These are phyloP conservation scores for Alnus rubra DNA, from an alignment of 306 rosid species.

Conservation along the genomic window DNA sequence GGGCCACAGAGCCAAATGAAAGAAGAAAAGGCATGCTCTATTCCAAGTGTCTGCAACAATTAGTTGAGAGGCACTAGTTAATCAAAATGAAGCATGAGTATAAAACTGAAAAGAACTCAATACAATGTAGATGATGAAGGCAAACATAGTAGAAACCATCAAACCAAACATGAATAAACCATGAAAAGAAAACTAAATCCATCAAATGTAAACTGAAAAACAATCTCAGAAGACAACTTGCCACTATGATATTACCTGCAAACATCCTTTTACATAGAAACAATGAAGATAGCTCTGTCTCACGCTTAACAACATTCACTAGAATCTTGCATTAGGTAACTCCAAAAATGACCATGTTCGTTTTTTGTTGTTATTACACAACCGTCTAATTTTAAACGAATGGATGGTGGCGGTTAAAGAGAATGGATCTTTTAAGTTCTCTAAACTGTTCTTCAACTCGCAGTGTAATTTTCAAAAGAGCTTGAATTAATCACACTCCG, in stretches of 20 bases:
- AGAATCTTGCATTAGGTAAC: neutral
- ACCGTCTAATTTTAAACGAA: neutral
- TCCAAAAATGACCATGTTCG: neutral
- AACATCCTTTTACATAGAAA: neutral
- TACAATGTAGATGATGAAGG: too few relatives aligned
- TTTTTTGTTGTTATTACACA: neutral
- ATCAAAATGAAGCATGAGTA: constrained; percentile 11
- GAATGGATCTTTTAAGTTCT: neutral
- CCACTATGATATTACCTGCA: neutral
- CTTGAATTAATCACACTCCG: neutral
- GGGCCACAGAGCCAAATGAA: constrained; percentile 99
- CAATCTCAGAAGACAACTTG: neutral
- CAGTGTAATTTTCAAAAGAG: neutral
- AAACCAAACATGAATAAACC: neutral
- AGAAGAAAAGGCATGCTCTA: constrained; percentile 96
- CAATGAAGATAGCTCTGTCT: neutral
- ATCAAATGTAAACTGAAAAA: neutral
- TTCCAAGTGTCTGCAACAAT: constrained; percentile 90
- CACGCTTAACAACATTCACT: neutral
- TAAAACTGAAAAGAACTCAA: constrained; percentile 10
- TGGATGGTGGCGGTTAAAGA: neutral
- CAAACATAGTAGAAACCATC: neutral
- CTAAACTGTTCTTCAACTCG: neutral
- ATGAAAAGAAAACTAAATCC: neutral
- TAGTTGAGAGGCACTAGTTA: constrained; percentile 20